These are phyloP conservation scores for Fusarium oligoseptatum DNA, from an alignment of 2,329 filamentous ascomycete genomes.

Conservation along the genomic window DNA sequence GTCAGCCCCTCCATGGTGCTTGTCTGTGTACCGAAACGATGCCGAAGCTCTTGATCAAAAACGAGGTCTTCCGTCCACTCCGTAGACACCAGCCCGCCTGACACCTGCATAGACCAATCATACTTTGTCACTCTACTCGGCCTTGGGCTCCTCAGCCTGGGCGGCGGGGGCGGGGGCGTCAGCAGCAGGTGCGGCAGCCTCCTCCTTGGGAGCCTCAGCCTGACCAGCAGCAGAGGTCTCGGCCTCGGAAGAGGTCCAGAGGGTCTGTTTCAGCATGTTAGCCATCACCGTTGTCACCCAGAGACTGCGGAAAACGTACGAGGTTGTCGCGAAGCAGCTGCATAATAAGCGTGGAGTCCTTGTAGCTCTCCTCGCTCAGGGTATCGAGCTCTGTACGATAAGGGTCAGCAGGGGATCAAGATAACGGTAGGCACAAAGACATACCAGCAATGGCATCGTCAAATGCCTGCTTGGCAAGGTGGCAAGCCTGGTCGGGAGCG, in stretches of 20 bases:
- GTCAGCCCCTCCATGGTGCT: conserved; percentile 54
- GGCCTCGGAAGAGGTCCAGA: conserved; percentile 99
- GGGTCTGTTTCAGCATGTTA: conserved; percentile 73
- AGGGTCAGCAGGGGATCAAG: conserved; percentile 6
- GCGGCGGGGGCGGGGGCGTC: conserved; percentile 67
- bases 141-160: conserved; percentile 75
- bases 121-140: conserved; percentile 64
- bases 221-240: conserved; percentile 77
- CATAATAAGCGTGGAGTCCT: conserved; percentile 99
- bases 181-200: conserved; percentile 65
- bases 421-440: not conserved
- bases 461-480: conserved; percentile 98
- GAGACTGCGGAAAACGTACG: conserved; percentile 63
- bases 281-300: conserved; percentile 19
- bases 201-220: conserved; percentile 62
- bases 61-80: conserved; percentile 72
- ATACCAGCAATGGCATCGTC: conserved; percentile 92
- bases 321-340: conserved; percentile 97
- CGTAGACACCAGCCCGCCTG: conserved; percentile 72
- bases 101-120: conserved; percentile 52
- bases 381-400: conserved; percentile 84
- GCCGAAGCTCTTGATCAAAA: conserved; percentile 63
- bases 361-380: conserved; percentile 98
- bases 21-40: conserved; percentile 62
- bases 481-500: conserved; percentile 97